These are phyloP conservation scores for Gracilaria caudata DNA, from an alignment of 23 red algal species.

Conservation along the genomic window DNA sequence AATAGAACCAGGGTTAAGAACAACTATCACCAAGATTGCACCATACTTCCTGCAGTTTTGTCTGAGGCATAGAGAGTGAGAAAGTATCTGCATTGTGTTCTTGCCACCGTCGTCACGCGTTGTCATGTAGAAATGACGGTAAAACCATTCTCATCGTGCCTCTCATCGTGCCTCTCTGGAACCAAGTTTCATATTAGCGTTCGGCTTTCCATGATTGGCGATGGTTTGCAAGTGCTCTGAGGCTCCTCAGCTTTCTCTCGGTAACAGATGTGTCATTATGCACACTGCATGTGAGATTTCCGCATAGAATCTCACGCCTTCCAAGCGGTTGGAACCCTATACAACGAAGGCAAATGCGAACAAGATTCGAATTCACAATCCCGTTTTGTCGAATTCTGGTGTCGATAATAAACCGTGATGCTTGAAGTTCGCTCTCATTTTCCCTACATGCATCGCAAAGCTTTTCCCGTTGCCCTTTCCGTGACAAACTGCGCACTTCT, in stretches of 20 bases:
- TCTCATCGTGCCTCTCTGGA: background rate
- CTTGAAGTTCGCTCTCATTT: slow-evolving; percentile 26
- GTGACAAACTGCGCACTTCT: slow-evolving; percentile 46
- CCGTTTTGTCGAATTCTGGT: slow-evolving; percentile 22
- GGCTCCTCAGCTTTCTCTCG: slow-evolving; percentile 13
- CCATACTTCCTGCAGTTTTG: too few species aligned
- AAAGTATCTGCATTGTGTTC: background rate
- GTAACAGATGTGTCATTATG: slow-evolving; percentile 19
- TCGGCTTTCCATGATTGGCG: slow-evolving; percentile 2
- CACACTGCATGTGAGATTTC: slow-evolving; percentile 30
- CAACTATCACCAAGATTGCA: background rate
- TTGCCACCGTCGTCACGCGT: background rate
- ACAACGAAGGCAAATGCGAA: slow-evolving; percentile 35
- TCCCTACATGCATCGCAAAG: slow-evolving; percentile 36
- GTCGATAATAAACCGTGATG: slow-evolving; percentile 46
- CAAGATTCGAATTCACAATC: background rate
- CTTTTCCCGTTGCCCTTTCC: slow-evolving; percentile 22
- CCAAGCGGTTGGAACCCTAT: slow-evolving; percentile 30
- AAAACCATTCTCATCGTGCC: background rate
- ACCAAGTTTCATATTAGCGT: background rate
- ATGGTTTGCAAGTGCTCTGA: slow-evolving; percentile 9
- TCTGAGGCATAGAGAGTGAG: background rate
- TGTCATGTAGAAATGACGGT: background rate
- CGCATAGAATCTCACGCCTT: slow-evolving; percentile 24
- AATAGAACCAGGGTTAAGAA: too few species aligned